Conservation (phyloP, 2,329 filamentous ascomycete species). For the Biscogniauxia sp. region DNA sequence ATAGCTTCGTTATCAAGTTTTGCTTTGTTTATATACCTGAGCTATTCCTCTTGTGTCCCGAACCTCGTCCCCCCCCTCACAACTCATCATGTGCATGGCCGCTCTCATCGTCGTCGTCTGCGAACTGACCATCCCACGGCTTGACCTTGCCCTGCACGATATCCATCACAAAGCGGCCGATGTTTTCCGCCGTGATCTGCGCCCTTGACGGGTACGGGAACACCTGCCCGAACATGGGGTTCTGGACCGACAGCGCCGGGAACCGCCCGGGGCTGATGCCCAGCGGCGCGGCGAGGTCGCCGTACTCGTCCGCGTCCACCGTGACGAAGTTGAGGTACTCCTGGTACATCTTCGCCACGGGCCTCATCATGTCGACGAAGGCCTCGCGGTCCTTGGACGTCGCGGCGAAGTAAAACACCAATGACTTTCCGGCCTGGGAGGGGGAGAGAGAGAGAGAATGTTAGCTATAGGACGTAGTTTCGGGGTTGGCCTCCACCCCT, state of each 20-base stretch:
- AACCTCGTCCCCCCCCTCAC: constrained; percentile 3
- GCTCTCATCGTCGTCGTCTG: constrained; percentile 8
- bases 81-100: constrained; percentile 24
- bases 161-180: constrained; percentile 44
- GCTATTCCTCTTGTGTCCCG: neutral
- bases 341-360: constrained; percentile 43
- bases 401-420: constrained; percentile 38
- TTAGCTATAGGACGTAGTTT: neutral
- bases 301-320: constrained; percentile 45
- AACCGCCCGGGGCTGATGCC: constrained; percentile 33
- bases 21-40: neutral
- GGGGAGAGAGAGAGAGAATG: neutral
- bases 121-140: constrained; percentile 35
- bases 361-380: constrained; percentile 37
- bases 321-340: constrained; percentile 50
- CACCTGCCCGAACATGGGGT: constrained; percentile 42
- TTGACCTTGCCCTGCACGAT: constrained; percentile 43
- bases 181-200: constrained; percentile 32
- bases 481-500: too few species aligned
- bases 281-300: constrained; percentile 40
- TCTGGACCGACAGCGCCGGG: constrained; percentile 42
- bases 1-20: neutral
- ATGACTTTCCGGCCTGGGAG: constrained; percentile 36
- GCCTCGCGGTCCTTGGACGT: constrained; percentile 31
- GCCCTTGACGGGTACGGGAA: constrained; percentile 37